Conservation (phyloP, 768 basidiomycete genomes). For the Krasilnikovozyma curviuscula region DNA sequence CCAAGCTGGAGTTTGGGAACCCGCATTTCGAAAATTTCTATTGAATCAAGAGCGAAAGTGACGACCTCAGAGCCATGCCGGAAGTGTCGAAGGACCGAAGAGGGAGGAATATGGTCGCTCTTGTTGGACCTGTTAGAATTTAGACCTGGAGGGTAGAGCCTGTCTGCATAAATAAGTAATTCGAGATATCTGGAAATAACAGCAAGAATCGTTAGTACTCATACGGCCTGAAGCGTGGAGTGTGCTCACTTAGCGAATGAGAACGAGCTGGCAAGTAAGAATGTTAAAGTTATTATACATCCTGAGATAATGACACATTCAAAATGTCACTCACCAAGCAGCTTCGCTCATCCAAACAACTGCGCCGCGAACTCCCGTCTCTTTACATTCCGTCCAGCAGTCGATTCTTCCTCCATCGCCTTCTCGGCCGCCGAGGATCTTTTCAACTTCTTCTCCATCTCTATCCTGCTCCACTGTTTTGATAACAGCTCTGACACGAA, state of each 20-base stretch:
- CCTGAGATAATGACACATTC: background rate
- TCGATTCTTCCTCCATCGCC: background rate
- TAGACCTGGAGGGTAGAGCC: background rate
- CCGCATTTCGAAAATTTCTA: constrained; percentile 6
- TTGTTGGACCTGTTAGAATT: background rate
- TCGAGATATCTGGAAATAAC: no score
- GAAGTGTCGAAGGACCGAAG: constrained; percentile 1
- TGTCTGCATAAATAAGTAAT: constrained; percentile 5
- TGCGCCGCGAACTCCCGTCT: background rate
- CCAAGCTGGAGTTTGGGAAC: constrained; percentile 7
- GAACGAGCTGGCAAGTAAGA: background rate
- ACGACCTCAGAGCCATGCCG: background rate
- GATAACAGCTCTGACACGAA: background rate
- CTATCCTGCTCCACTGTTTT: background rate
- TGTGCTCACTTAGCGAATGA: constrained; percentile 9
- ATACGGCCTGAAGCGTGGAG: no score
- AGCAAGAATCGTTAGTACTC: no score
- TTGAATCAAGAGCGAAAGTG: background rate
- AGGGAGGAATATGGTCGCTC: background rate
- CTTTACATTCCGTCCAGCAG: constrained; percentile 4
- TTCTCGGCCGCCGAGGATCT: background rate
- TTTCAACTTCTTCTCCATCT: background rate
- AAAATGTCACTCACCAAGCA: background rate
- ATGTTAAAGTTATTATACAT: background rate
- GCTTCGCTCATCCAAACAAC: constrained; percentile 1